Base-by-base conservation (phyloP, 1,284 basidiomycete genomes). In the Cutaneotrichosporon spelunceum region DNA sequence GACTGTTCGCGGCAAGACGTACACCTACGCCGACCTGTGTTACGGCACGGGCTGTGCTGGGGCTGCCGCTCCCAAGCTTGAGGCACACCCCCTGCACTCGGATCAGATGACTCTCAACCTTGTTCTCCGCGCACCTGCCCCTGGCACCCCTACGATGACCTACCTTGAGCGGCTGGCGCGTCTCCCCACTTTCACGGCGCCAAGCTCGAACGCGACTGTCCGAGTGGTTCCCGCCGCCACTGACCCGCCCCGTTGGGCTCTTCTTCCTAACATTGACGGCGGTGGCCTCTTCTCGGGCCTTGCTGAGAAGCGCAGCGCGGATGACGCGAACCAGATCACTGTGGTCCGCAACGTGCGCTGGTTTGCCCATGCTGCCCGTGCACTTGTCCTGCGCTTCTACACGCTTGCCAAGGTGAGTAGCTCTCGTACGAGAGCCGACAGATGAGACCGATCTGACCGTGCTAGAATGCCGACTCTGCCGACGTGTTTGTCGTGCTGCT, bases 401-500 rank as follows among this genome's bases (percentile, higher is more conserved):
- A 86, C 88, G 57, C 83, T 96, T 33, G 86, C 90, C 56, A 90
- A 88, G 85, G 88, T 88, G 56, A 66, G 83, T 79, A 47, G 21
- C 26, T 30, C 13, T 49, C 45, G 16, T 47, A 53, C 50, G 50
- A 53, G 50, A 34, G 26, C 19, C 10, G 44, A 8, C 14, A n/a
- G n/a, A 14, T 21, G 19, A n/a, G 45, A 33, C n/a, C 23, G 19
- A 19, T 10, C 59, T 55, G 53, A 56, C 59, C 50, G 2, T 13
- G 21, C 24, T 77, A 90, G 86, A 91, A 91, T 81, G 93, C 96
- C 27, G 92, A 97, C 80, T 93, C 92, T 3, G 86, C 95, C 24
- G 95, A 99, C 79, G 97, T 99, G 72, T 84, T 95, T 59, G 88
- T 98, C 68, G 92, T 99, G 72, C 85, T 98, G n/a, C 84, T 89